Evolutionary conservation across 2,329 filamentous ascomycete genomes (phyloP).

Genomic region (Nannizziopsis barbatae): DNA sequence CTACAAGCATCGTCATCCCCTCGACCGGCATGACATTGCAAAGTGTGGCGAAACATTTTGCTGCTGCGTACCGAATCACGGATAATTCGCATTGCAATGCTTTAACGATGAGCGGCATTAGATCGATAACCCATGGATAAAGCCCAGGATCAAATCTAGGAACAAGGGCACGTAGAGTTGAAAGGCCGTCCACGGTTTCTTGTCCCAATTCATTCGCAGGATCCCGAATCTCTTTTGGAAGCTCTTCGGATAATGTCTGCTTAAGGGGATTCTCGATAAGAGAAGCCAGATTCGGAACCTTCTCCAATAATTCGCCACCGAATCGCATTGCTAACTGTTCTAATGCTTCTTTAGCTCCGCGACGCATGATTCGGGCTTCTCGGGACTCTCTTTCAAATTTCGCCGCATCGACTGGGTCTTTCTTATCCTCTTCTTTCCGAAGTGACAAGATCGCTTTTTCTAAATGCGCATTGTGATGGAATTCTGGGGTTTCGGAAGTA

Average conservation of each 20-base stretch:
- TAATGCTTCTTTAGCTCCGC: slow-evolving; percentile 86
- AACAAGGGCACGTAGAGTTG: slow-evolving; percentile 80
- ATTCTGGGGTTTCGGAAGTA: slow-evolving; percentile 93
- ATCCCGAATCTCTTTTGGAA: slow-evolving; percentile 63
- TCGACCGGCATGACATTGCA: slow-evolving; percentile 94
- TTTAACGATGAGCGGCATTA: slow-evolving; percentile 76
- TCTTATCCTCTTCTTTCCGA: slow-evolving; percentile 91
- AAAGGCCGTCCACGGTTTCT: slow-evolving; percentile 87
- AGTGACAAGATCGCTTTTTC: slow-evolving; percentile 78
- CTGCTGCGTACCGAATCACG: slow-evolving; percentile 89
- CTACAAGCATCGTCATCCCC: slow-evolving; percentile 90
- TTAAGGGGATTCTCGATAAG: slow-evolving; percentile 74
- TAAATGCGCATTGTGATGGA: slow-evolving; percentile 68
- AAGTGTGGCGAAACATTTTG: slow-evolving; percentile 92
- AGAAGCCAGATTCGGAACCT: slow-evolving; percentile 66
- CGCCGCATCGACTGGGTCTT: slow-evolving; percentile 80
- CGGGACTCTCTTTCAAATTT: slow-evolving; percentile 84
- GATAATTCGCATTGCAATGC: slow-evolving; percentile 80
- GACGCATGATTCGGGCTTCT: slow-evolving; percentile 76
- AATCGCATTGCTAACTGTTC: slow-evolving; percentile 77
- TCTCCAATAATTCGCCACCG: slow-evolving; percentile 63
- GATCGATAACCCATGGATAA: slow-evolving; percentile 66
- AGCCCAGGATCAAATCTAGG: slow-evolving; percentile 72
- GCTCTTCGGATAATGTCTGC: slow-evolving; percentile 58
- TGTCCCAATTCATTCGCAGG: slow-evolving; percentile 69